Conservation (phyloP, 495 filamentous ascomycete genomes). For the Ascobolus immersus region DNA sequence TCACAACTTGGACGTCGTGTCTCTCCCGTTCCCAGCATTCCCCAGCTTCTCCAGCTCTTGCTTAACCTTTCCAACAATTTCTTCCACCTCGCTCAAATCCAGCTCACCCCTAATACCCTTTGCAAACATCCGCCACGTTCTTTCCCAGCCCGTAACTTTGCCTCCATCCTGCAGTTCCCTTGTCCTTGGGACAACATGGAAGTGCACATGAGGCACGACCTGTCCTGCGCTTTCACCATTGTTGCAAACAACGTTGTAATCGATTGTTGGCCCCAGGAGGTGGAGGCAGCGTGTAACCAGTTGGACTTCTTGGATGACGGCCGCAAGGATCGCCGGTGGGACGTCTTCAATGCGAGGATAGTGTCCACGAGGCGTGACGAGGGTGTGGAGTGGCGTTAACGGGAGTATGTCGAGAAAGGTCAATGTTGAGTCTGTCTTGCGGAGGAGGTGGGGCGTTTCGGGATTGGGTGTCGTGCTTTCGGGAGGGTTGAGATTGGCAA, state of each 20-base stretch:
- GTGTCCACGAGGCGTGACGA: conserved; percentile 48
- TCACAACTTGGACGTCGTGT: too few species aligned
- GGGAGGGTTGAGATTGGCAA: too few species aligned
- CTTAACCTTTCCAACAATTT: conserved; percentile 36
- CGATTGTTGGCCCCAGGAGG: too few species aligned
- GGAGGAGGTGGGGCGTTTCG: too few species aligned
- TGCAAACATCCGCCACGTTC: conserved; percentile 62
- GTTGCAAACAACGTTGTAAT: too few species aligned
- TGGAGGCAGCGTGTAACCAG: too few species aligned
- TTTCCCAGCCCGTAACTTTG: conserved; percentile 19
- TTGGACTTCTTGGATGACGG: too few species aligned
- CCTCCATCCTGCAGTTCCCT: conserved; percentile 22
- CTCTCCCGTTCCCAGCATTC: conserved; percentile 21
- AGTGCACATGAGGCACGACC: conserved; percentile 75
- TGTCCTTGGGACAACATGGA: conserved; percentile 64
- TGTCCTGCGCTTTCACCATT: conserved; percentile 62
- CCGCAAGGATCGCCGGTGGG: too few species aligned
- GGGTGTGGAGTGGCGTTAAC: conserved; percentile 47
- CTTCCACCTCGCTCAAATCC: conserved; percentile 57
- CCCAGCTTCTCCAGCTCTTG: conserved; percentile 29
- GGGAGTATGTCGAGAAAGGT: conserved; percentile 84
- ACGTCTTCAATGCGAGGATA: too few species aligned
- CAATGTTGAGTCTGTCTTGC: too few species aligned
- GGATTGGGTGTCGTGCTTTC: too few species aligned
- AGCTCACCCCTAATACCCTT: conserved; percentile 55